Evolutionary conservation across 2,329 filamentous ascomycete species (phyloP).

Genomic region (Aureobasidium sp.): DNA sequence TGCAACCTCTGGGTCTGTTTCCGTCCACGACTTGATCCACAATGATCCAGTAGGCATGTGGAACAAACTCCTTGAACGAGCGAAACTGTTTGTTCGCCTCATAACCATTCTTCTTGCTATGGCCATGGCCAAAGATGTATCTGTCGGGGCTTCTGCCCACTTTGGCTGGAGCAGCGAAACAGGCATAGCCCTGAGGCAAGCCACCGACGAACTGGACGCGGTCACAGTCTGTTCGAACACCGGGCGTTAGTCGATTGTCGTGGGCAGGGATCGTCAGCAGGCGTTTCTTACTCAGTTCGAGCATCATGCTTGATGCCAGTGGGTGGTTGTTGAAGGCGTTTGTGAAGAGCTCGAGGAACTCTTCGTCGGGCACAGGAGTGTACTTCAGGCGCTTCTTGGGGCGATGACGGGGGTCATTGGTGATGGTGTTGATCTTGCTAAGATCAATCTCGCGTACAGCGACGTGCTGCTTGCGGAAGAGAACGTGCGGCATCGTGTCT

Average conservation of each 20-base stretch:
- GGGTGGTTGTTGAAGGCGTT: neutral
- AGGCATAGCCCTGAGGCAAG: neutral
- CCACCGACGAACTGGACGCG: neutral
- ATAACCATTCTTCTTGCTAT: neutral
- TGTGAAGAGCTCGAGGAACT: neutral
- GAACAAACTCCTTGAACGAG: neutral
- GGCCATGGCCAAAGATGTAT: neutral
- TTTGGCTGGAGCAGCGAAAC: neutral
- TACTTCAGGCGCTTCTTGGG: neutral
- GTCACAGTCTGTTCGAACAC: neutral
- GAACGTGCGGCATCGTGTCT: neutral
- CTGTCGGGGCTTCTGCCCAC: neutral
- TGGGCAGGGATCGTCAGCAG: no score
- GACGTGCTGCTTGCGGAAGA: neutral
- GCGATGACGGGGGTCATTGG: neutral
- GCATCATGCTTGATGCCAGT: neutral
- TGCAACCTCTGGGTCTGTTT: neutral
- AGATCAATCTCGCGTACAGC: neutral
- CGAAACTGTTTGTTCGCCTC: neutral
- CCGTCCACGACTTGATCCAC: neutral
- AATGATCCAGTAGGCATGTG: neutral
- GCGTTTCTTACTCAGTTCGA: neutral
- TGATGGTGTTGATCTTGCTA: neutral
- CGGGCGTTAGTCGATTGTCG: neutral
- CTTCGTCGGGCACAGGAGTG: neutral